Base-by-base conservation (phyloP, 192 early-diverging fungal species). In the Backusella luteola region DNA sequence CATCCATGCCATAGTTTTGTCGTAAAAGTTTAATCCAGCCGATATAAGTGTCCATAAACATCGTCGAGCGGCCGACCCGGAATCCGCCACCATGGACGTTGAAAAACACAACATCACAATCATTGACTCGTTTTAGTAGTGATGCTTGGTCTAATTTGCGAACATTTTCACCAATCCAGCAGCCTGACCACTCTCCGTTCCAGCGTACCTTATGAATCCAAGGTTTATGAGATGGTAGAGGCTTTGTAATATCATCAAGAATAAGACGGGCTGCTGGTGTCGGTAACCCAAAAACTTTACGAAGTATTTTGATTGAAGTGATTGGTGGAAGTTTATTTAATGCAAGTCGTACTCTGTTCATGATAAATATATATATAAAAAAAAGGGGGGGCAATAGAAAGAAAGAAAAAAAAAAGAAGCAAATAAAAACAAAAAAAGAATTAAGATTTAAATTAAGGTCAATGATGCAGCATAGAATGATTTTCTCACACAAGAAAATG, bases 1-100 rank as follows among this genome's bases (percentile, higher is more conserved):
- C 74, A 66, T 75, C 78, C 46, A 82, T 49, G 29, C 77, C 77
- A 67, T 82, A 77, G 41, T 78, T 75, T 34, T 78, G 73, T 44
- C 78, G 74, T 0, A 82, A 69, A 6, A 74, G 34, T n/a, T 74
- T 69, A 15, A 82, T 78, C 81, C 81, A 82, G 7, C 53, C 46
- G 35, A 82, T 76, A 23, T 75, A 78, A 23, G 77, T 75, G 14
- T 78, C 81, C 76, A 78, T 72, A 73, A 35, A 82, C 81, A 82
- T 82, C 19, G 81, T 82, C 2, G 73, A 38, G 6, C 26, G 42
- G 11, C 81, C 81, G 8, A 82, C 41, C 44, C 81, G 77, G 19
- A 82, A 82, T 2, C 81, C 81, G 7, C 81, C 81, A 44, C 80
- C 81, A 42, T 82, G 81, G 2, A 79, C 77, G 32, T 82, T 78